A percentile compares a stretch with the other conserved stretches of the same genome.
phyloP scores from a whole-genome alignment of 2,329 filamentous ascomycete genomes.

The Pseudogymnoascus verrucosus region DNA sequence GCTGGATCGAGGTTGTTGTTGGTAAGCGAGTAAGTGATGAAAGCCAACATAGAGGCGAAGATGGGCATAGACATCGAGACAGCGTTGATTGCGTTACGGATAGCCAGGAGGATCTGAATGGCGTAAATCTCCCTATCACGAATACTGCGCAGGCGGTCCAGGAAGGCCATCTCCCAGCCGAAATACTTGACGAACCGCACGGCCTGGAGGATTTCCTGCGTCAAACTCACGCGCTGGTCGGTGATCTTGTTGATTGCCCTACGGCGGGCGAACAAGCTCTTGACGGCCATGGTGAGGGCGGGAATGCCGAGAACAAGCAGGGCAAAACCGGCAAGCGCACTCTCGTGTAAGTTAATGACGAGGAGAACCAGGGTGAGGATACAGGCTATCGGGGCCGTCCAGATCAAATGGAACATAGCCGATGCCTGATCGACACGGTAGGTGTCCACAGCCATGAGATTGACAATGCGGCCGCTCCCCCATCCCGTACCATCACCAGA shows the following conservation, averaged over 20 bases:
- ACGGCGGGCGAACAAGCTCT: constrained; percentile 66
- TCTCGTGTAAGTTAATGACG: constrained; percentile 81
- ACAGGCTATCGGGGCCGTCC: constrained; percentile 75
- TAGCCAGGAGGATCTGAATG: constrained; percentile 73
- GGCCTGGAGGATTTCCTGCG: constrained; percentile 83
- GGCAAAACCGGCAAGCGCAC: constrained; percentile 79
- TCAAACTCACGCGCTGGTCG: constrained; percentile 82
- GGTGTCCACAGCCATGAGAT: constrained; percentile 91
- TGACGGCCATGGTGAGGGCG: constrained; percentile 67
- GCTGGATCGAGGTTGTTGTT: constrained; percentile 64
- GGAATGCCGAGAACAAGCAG: constrained; percentile 74
- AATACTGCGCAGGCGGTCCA: constrained; percentile 66
- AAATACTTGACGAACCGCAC: constrained; percentile 96
- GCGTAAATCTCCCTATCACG: constrained; percentile 68
- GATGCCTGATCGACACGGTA: constrained; percentile 86
- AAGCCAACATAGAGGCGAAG: constrained; percentile 90
- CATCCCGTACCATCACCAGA: constrained; percentile 70
- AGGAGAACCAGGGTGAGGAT: constrained; percentile 73
- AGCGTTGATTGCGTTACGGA: constrained; percentile 59
- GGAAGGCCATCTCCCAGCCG: constrained; percentile 85
- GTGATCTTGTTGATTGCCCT: constrained; percentile 85
- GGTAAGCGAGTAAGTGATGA: constrained; percentile 67
- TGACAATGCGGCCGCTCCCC: constrained; percentile 87
- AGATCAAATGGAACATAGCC: constrained; percentile 83
- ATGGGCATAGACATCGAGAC: constrained; percentile 61